Base-by-base conservation (phyloP, 1,284 basidiomycete species). In the Pseudozyma sp. region DNA sequence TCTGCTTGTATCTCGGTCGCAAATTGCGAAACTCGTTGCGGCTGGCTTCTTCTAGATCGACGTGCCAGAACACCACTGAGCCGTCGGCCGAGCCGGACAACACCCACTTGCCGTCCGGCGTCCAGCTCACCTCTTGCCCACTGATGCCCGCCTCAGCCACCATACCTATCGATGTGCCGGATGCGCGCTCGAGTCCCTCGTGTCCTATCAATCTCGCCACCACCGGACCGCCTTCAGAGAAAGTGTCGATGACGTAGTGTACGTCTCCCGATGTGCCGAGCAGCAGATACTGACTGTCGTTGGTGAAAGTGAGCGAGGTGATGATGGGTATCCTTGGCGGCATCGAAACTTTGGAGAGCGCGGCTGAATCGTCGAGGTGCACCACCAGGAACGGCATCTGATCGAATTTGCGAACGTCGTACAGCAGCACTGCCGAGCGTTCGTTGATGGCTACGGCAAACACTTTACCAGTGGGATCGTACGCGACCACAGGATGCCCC, bases 221-320 rank as follows among this genome's bases (percentile, higher is more conserved):
- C 13, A 77, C 52, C 29, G 62, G 61, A n/a, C 66, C 75, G 24
- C 39, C 37, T 5, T 59, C 34, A 0, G 53, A 54, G 48, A 73
- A 80, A 5, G 79, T 70, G 47, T 82, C 79, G 13, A 81, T 29
- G 54, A 99, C 88, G 81, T 98, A 99, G 85, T 99, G 97, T 3
- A 92, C 92, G 80, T 92, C 90, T 3, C 92, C 92, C 1, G 94
- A 92, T 60, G 97, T 98, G 42, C 96, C 96, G 16, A 97, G 90
- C 24, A 99, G 89, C 24, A 99, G 87, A 80, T 92, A 92, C 80
- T 93, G 92, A 49, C 94, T 95, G 16, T 70, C 65, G 79, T 94
- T 92, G 80, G 94, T 92, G 85, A 99, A 99, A 2, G 90, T 86
- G 69, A 97, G 87, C 4, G 93, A 95, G 1, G 97, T 97, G 87